Conservation (phyloP, 148 eudicot genomes). For the Rhododendron williamsianum region DNA sequence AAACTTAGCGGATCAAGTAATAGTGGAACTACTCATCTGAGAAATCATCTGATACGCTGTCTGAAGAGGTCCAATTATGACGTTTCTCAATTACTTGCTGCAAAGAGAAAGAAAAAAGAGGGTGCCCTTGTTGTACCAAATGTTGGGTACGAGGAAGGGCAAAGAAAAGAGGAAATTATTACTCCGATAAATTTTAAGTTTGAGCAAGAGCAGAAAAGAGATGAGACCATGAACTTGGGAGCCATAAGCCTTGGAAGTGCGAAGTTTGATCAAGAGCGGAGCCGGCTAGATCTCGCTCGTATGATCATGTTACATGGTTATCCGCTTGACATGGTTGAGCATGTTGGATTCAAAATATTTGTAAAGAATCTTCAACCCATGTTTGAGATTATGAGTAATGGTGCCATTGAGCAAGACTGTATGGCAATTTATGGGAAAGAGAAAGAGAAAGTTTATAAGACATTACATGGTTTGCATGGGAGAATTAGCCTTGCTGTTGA, state of each 20-base stretch:
- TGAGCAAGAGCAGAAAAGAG: constrained; percentile 70
- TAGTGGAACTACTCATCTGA: constrained; percentile 94
- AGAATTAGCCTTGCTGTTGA: constrained; percentile 79
- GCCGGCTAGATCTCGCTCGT: constrained; percentile 78
- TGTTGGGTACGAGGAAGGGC: constrained; percentile 50
- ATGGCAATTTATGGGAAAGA: constrained; percentile 64
- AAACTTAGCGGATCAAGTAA: constrained; percentile 95
- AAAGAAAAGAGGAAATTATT: constrained; percentile 57
- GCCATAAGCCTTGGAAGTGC: constrained; percentile 47
- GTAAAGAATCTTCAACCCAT: constrained; percentile 89
- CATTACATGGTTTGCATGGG: constrained; percentile 53
- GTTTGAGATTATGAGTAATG: constrained; percentile 56
- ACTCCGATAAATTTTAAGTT: constrained; percentile 46
- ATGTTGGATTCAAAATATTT: constrained; percentile 80
- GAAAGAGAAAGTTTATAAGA: constrained; percentile 62
- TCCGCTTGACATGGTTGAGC: constrained; percentile 86
- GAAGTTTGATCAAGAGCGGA: constrained; percentile 85
- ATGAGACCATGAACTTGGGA: constrained; percentile 50
- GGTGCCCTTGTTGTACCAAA: constrained; percentile 37
- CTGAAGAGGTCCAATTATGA: constrained; percentile 84
- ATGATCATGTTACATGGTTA: constrained; percentile 96
- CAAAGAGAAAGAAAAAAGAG: constrained; percentile 74
- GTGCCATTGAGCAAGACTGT: constrained; percentile 67
- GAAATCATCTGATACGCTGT: constrained; percentile 94
- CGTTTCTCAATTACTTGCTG: constrained; percentile 80